Base-by-base conservation (phyloP, 306 rosid genomes). In the Quercus glauca region DNA sequence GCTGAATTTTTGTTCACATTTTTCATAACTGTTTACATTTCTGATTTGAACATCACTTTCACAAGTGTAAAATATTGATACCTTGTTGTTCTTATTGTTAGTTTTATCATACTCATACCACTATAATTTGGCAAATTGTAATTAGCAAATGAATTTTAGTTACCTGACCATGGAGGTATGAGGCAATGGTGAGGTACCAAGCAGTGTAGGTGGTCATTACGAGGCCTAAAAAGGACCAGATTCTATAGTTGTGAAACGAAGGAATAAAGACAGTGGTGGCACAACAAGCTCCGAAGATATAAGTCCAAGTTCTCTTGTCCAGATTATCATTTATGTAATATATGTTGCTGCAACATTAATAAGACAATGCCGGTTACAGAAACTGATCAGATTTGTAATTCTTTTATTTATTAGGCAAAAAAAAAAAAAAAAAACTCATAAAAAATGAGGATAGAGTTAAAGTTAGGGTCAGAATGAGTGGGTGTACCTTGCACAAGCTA, bases 301-400 rank as follows among this genome's bases (percentile, higher is more conserved):
- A 95, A 14, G 99, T 95, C 99, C 99, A 95, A 28, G 99, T 95
- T 73, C 99, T 93, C 91, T 95, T 95, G 96, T 95, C 99, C 73
- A 95, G 83, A 85, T 93, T 91, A 60, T 95, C 99, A 57, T 95
- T 95, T 83, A 95, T 95, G 88, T 95, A 95, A 86, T 95, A 95
- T 85, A 95, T 95, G 82, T 95, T 95, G 82, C 99, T 95, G 94
- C 81, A 70, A 31, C 53, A 65, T 15, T 20, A 72, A 19, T 55
- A 41, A 67, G 52, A 58, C 18, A 55, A 49, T 49, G 80, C 74
- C 69, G 20, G 45, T 52, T 29, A 45, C 58, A 33, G 31, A 63
- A 61, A 53, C 17, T 7, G 41, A 19, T 25, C 20, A 73, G 57
- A 72, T 26, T 31, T 65, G 65, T 18, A 15, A 19, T 31, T 12